Conservation (phyloP, 1,284 basidiomycete genomes). For the Xanthoconium separans region DNA sequence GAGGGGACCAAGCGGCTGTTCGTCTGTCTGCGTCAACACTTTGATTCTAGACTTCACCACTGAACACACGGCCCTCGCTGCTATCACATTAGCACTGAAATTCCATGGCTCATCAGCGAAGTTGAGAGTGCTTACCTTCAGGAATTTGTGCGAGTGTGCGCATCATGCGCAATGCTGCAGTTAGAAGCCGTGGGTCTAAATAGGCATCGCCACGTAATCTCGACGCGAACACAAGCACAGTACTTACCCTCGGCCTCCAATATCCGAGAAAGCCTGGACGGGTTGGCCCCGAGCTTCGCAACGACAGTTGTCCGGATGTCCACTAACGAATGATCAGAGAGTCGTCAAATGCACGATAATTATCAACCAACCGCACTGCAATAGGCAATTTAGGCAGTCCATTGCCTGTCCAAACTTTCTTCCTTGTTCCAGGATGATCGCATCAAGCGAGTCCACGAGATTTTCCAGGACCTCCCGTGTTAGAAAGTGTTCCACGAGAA, state of each 20-base stretch:
- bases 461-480: conserved; percentile 9
- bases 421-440: background rate
- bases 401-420: conserved; percentile 21
- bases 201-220: too few relatives aligned
- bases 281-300: background rate
- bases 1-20: too few relatives aligned
- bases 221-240: too few relatives aligned
- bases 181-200: conserved; percentile 12
- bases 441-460: conserved; percentile 16
- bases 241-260: conserved; percentile 11
- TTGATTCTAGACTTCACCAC: too few relatives aligned
- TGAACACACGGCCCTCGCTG: too few relatives aligned
- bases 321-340: conserved; percentile 10
- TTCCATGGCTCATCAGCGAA: too few relatives aligned
- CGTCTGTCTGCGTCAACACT: too few relatives aligned
- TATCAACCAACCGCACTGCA: conserved; percentile 20
- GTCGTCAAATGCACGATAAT: background rate
- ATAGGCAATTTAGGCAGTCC: conserved; percentile 18
- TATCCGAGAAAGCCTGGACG: conserved; percentile 17
- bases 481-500: conserved; percentile 16
- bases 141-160: too few relatives aligned
- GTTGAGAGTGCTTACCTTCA: too few relatives aligned
- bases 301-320: conserved; percentile 5
- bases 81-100: too few relatives aligned
- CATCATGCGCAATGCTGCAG: conserved; percentile 17